Base-by-base conservation (phyloP, 306 rosid species). In the Rubus parviflorus region DNA sequence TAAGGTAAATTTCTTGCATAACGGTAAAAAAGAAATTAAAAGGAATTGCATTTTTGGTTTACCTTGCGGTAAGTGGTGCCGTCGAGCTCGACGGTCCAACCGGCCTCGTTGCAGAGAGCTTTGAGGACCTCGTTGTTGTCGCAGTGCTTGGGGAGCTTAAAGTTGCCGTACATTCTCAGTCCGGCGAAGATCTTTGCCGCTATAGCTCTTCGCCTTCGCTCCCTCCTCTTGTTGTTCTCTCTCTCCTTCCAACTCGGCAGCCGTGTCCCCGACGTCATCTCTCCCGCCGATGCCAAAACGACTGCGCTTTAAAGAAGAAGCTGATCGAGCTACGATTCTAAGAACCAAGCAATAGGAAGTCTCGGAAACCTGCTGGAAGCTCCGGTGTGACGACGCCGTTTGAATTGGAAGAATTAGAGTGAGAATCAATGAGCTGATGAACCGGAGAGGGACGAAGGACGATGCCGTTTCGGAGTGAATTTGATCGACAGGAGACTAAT, bases 31-130 rank as follows among this genome's bases (percentile, higher is more conserved):
- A n/a, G 4, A 54, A 56, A 10, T 8, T 58, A 22, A 57, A 22
- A 22, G 5, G 2, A n/a, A 56, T 3, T 47, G 69, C 40, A 20
- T 15, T 30, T n/a, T 7, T 0, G 35, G 3, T 49, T 64, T 89
- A 93, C 98, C 98, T 91, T 93, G 23, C 92, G 92, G 66, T 93
- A 93, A 15, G 98, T 91, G 78, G 97, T 93, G 75, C 97, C 97
- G 38, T 93, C 98, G 3, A 84, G 81, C 80, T 93, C 97, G 62
- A 93, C 97, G 74, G 70, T 81, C 97, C 97, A 93, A 75, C 97
- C 96, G 7, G 97, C 98, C 43, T 93, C 97, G 72, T 86, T 81
- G 80, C 97, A 93, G 75, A 93, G 96, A 73, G 98, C 98, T 65
- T 91, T 93, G 75, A 93, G 96, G 53, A 91, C 98, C 81, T 93